Evolutionary conservation across 345 rosid species (phyloP).

Genomic region (Litchi chinensis): DNA sequence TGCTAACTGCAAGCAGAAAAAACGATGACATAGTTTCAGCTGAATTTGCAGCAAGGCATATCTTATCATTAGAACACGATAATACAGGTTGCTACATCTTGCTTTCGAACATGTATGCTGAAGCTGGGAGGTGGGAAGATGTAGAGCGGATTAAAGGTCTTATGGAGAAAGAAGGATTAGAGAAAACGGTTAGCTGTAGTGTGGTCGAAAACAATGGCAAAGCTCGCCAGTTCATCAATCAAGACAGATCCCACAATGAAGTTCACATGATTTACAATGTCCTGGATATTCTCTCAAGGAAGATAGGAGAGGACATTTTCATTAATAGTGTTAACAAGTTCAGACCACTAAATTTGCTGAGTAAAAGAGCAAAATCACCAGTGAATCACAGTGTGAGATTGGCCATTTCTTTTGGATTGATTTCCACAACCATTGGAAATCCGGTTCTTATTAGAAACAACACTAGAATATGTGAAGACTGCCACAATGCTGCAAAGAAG

Average conservation of each 20-base stretch:
- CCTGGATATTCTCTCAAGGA: constrained; percentile 43
- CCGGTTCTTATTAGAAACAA: constrained; percentile 57
- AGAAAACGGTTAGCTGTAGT: constrained; percentile 46
- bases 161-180: constrained; percentile 59
- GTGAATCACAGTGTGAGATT: constrained; percentile 56
- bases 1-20: constrained; percentile 69
- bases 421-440: constrained; percentile 50
- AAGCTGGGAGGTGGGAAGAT: constrained; percentile 78
- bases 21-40: constrained; percentile 50
- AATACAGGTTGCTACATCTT: constrained; percentile 77
- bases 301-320: constrained; percentile 43
- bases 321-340: constrained; percentile 37
- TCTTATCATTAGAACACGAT: constrained; percentile 51
- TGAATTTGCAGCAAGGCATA: constrained; percentile 56
- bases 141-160: constrained; percentile 49
- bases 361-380: constrained; percentile 38
- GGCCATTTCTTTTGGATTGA: constrained; percentile 64
- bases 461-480: constrained; percentile 68
- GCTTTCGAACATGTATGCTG: constrained; percentile 73
- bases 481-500: constrained; percentile 60
- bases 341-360: constrained; percentile 35
- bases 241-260: constrained; percentile 44
- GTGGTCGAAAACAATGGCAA: constrained; percentile 39
- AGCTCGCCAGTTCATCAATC: constrained; percentile 50
- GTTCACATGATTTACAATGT: constrained; percentile 46